These are phyloP conservation scores for Oenanthe sinensis DNA, from an alignment of 129 eudicot genomes.

Conservation along the genomic window DNA sequence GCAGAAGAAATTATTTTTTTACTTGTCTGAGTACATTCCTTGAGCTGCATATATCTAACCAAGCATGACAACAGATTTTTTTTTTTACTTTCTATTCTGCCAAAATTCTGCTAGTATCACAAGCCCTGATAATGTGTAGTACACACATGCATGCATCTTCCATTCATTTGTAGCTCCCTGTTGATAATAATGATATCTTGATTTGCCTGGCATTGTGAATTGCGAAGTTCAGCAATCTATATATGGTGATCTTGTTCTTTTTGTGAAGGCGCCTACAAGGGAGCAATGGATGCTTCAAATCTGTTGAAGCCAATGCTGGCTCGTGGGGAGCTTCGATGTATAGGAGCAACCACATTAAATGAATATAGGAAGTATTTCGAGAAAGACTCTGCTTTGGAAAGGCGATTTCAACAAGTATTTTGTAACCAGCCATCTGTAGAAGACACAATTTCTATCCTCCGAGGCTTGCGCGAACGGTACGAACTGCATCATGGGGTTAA, in stretches of 20 bases:
- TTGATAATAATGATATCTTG: background rate
- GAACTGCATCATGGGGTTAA: constrained; percentile 95
- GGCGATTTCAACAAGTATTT: constrained; percentile 93
- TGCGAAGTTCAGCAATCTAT: background rate
- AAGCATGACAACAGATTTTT: background rate
- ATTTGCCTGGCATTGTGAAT: background rate
- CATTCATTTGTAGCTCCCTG: background rate
- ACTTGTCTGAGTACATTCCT: background rate
- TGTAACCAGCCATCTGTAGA: constrained; percentile 92
- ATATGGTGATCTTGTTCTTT: background rate
- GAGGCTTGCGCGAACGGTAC: constrained; percentile 90
- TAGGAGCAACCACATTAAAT: constrained; percentile 84
- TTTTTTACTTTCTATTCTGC: background rate
- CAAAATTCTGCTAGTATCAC: background rate
- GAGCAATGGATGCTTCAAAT: constrained; percentile 96
- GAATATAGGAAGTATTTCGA: constrained; percentile 85
- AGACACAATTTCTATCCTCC: constrained; percentile 84
- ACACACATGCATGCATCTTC: background rate
- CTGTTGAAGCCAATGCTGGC: constrained; percentile 92
- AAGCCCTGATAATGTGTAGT: background rate
- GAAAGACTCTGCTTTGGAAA: constrained; percentile 82
- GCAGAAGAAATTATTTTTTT: background rate
- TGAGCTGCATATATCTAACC: background rate
- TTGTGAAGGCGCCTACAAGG: constrained; percentile 71
- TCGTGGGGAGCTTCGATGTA: constrained; percentile 92